Evolutionary conservation across 768 basidiomycete species (phyloP).

Genomic region (Coprinopsis marcescibilis): DNA sequence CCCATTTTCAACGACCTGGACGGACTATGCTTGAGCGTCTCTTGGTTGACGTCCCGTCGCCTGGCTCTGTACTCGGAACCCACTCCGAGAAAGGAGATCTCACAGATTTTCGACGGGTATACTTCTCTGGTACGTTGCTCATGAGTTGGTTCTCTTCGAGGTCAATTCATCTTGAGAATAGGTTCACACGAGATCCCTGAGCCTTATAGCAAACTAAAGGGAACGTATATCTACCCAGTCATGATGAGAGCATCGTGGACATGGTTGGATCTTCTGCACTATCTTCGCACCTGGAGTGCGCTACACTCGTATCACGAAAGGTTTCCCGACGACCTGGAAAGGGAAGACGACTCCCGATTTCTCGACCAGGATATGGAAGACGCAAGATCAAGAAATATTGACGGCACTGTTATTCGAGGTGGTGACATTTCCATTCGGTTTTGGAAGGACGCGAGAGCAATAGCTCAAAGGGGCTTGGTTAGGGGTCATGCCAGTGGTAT

Average conservation of each 20-base stretch:
- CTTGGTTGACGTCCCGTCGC: slow-evolving; percentile 62
- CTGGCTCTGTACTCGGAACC: slow-evolving; percentile 24
- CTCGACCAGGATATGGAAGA: slow-evolving; percentile 25
- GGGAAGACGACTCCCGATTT: slow-evolving; percentile 29
- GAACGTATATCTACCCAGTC: slow-evolving; percentile 30
- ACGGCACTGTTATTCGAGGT: slow-evolving; percentile 28
- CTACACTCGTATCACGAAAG: slow-evolving; percentile 61
- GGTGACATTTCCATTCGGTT: slow-evolving; percentile 65
- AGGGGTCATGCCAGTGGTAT: too few relatives aligned
- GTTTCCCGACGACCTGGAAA: slow-evolving; percentile 49
- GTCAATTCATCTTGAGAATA: not conserved
- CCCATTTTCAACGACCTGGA: slow-evolving; percentile 79
- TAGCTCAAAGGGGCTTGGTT: slow-evolving; percentile 21
- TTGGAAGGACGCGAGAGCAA: slow-evolving; percentile 47
- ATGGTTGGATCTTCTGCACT: slow-evolving; percentile 62
- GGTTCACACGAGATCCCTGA: not conserved
- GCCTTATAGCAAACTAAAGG: slow-evolving; percentile 13
- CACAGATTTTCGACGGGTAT: slow-evolving; percentile 43
- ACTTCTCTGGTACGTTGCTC: slow-evolving; percentile 46
- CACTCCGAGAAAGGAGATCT: slow-evolving; percentile 27
- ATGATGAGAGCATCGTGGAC: slow-evolving; percentile 55
- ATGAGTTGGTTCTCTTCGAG: not conserved
- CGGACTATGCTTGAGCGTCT: slow-evolving; percentile 68
- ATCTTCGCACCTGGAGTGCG: slow-evolving; percentile 67
- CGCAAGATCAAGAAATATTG: slow-evolving; percentile 1